These are phyloP conservation scores for Malus domestica DNA, from an alignment of 306 rosid genomes.

Conservation along the genomic window ASM211411v1 NC_041801.1:4998001-4998500, in stretches of 20 bases:
- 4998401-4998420: slow-evolving; percentile 27
- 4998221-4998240: slow-evolving; percentile 47
- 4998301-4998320: slow-evolving; percentile 44
- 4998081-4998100: slow-evolving; percentile 63
- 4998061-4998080: slow-evolving; percentile 40
- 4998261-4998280: slow-evolving; percentile 59
- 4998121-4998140: slow-evolving; percentile 52
- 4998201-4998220: slow-evolving; percentile 55
- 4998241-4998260: slow-evolving; percentile 57
- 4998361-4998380: slow-evolving; percentile 27
- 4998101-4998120: slow-evolving; percentile 54
- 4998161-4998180: slow-evolving; percentile 42
- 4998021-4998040: slow-evolving; percentile 67
- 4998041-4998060: slow-evolving; percentile 43
- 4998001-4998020: slow-evolving; percentile 30
- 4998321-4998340: slow-evolving; percentile 47
- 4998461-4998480: slow-evolving; percentile 50
- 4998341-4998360: slow-evolving; percentile 41
- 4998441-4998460: slow-evolving; percentile 76
- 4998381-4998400: slow-evolving; percentile 21
- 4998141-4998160: slow-evolving; percentile 42
- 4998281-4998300: slow-evolving; percentile 37
- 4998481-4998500: slow-evolving; percentile 45
- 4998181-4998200: slow-evolving; percentile 57
- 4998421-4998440: slow-evolving; percentile 48